Base-by-base conservation (phyloP, 2,329 filamentous ascomycete genomes). In the Diaporthe citriasiana region DNA sequence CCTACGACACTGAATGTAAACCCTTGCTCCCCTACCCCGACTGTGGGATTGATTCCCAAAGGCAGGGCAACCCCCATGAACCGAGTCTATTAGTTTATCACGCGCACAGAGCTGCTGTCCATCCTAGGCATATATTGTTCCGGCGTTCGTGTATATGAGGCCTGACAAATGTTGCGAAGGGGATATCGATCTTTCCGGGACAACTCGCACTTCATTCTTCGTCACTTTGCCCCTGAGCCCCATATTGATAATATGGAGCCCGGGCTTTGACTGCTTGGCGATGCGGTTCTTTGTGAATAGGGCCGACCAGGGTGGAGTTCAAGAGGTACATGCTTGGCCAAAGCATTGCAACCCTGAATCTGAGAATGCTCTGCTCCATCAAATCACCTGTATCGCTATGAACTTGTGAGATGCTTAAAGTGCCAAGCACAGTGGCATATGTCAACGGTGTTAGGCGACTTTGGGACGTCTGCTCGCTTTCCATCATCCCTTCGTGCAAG, bases 221-320 rank as follows among this genome's bases (percentile, higher is more conserved):
- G 42, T 50, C 22, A 17, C 42, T 8, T 50, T 47, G 30, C 42
- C 60, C 59, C 59, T 65, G 40, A 47, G 42, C n/a, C 25, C 57
- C 57, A 38, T 63, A 13, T 30, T 45, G n/a, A 15, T 35, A 65
- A 50, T 50, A 65, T 63, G 57, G 57, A 40, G 38, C 13, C 12
- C 50, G 42, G 60, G 30, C 42, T 22, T 50, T 19, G 35, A 35
- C 25, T 50, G 60, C 60, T 65, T 35, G 60, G 42, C 60, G 47
- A 50, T 35, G 60, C 3, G 7, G 19, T 35, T 35, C 60, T 22
- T 50, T 35, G 30, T 22, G 60, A 65, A 35, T 19, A 65, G 60
- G 42, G 30, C 60, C 42, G 60, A 65, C 60, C 22, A 50, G 19
- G 60, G 60, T 65, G 42, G 60, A 35, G 60, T 35, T 25, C 25